Evolutionary conservation across 768 basidiomycete genomes (phyloP).

Genomic region (Melanogaster broomeanus): DNA sequence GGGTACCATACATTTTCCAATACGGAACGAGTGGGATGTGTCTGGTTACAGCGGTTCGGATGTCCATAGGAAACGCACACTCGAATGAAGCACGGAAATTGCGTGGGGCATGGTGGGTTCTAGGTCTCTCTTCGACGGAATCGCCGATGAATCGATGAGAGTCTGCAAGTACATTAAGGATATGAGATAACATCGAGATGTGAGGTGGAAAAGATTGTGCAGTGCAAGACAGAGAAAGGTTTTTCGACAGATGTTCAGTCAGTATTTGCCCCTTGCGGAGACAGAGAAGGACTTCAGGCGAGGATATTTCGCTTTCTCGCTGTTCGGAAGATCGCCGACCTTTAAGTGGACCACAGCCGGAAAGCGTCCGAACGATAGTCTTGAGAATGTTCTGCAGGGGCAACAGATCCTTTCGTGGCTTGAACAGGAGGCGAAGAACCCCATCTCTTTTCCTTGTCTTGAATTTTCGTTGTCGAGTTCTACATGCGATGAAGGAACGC

Average conservation of each 20-base stretch:
- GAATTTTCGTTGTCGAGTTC: slow-evolving; percentile 56
- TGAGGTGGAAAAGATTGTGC: slow-evolving; percentile 24
- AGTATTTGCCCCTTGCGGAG: slow-evolving; percentile 4
- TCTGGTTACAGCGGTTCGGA: slow-evolving; percentile 27
- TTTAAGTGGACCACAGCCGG: slow-evolving; percentile 46
- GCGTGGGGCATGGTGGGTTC: no score
- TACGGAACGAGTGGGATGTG: slow-evolving; percentile 35
- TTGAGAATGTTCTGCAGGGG: slow-evolving; percentile 20
- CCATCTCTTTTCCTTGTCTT: slow-evolving; percentile 30
- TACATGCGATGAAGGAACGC: slow-evolving; percentile 73
- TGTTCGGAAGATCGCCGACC: slow-evolving; percentile 44
- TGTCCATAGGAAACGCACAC: slow-evolving; percentile 28
- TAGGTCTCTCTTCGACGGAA: slow-evolving; percentile 7
- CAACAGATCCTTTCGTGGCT: slow-evolving; percentile 8
- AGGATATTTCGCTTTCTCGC: slow-evolving; percentile 25
- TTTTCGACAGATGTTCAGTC: slow-evolving; percentile 27
- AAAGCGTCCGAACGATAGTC: slow-evolving; percentile 34
- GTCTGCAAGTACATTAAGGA: slow-evolving; percentile 23
- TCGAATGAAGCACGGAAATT: no score
- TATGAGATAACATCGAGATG: slow-evolving; percentile 28
- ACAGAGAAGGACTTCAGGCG: slow-evolving; percentile 19
- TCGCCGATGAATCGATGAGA: slow-evolving; percentile 14
- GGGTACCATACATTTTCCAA: slow-evolving; percentile 26
- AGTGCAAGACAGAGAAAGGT: slow-evolving; percentile 14
- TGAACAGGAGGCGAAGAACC: not conserved